These are phyloP conservation scores for Lecanosticta acicola DNA, from an alignment of 2,329 filamentous ascomycete species.

Conservation along the genomic window DNA sequence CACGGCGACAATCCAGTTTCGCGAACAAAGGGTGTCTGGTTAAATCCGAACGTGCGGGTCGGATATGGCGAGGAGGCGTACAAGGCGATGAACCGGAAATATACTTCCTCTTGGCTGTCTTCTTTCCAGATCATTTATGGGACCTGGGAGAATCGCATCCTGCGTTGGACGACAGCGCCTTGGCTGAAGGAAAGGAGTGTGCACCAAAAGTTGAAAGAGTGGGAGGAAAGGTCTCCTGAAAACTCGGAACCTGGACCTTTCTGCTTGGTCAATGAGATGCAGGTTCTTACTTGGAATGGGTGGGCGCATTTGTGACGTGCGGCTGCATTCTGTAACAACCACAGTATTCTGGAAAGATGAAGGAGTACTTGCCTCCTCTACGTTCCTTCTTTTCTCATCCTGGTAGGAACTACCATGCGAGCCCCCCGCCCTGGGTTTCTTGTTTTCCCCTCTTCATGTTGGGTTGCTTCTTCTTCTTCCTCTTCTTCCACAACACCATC, in stretches of 20 bases:
- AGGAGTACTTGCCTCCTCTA: no score
- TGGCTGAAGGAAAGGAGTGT: slow-evolving; percentile 29
- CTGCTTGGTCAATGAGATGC: slow-evolving; percentile 29
- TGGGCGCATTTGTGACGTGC: slow-evolving; percentile 26
- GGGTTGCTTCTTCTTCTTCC: no score
- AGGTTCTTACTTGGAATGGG: slow-evolving; percentile 24
- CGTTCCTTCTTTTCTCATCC: no score
- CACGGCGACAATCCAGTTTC: slow-evolving; percentile 64
- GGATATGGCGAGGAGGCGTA: slow-evolving; percentile 56
- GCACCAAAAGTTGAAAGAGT: slow-evolving; percentile 16
- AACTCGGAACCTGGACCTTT: slow-evolving; percentile 29
- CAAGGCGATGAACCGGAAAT: slow-evolving; percentile 39
- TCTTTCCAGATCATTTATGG: slow-evolving; percentile 47
- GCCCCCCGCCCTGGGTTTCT: no score
- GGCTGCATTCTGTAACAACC: no score
- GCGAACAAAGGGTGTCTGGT: slow-evolving; percentile 51
- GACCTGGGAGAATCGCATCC: slow-evolving; percentile 54
- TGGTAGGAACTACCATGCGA: no score
- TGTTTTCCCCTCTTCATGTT: no score
- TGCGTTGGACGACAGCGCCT: slow-evolving; percentile 41
- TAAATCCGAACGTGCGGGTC: slow-evolving; percentile 66
- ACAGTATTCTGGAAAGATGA: no score
- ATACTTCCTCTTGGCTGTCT: slow-evolving; percentile 15
- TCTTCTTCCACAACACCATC: no score
- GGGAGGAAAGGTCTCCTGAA: slow-evolving; percentile 19